These are phyloP conservation scores for Pythium sukuiense DNA, from an alignment of 352 stramenopile genomes.

Conservation along the genomic window DNA sequence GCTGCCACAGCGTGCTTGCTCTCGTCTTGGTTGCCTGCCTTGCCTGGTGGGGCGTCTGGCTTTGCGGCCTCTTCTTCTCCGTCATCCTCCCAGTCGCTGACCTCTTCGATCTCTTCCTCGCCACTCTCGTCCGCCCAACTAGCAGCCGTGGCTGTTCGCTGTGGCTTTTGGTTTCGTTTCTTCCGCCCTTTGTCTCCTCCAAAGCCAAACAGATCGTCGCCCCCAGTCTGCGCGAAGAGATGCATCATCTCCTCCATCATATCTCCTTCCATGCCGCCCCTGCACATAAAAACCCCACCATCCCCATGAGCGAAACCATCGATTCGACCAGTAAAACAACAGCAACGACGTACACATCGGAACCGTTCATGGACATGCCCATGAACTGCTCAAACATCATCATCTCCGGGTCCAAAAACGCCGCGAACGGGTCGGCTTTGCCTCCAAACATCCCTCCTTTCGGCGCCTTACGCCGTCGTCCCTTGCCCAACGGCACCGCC, in stretches of 20 bases:
- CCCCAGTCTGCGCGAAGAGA: conserved; percentile 35
- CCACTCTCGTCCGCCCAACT: neutral
- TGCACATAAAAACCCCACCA: conserved; percentile 7
- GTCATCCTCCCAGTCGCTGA: conserved; percentile 31
- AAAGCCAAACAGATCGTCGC: conserved; percentile 28
- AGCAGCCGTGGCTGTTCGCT: neutral
- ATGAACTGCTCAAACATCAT: conserved; percentile 36
- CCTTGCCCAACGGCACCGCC: conserved; percentile 13
- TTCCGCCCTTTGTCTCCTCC: conserved; percentile 5
- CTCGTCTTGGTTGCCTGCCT: neutral
- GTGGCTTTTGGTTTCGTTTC: neutral
- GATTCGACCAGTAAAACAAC: neutral
- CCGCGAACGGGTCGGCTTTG: conserved; percentile 17
- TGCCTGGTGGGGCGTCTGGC: neutral
- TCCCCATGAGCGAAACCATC: neutral
- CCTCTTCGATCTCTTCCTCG: conserved; percentile 31
- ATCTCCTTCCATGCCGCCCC: conserved; percentile 42
- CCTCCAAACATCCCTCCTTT: conserved; percentile 13
- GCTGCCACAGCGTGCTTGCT: neutral
- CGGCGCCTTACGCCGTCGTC: conserved; percentile 17
- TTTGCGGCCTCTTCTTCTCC: neutral
- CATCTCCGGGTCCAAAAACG: conserved; percentile 31
- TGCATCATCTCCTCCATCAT: conserved; percentile 48
- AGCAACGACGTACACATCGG: conserved; percentile 28
- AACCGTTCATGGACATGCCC: conserved; percentile 28